These are phyloP conservation scores for Colletotrichum ledebouriae DNA, from an alignment of 2,329 filamentous ascomycete genomes.

Conservation along the genomic window DNA sequence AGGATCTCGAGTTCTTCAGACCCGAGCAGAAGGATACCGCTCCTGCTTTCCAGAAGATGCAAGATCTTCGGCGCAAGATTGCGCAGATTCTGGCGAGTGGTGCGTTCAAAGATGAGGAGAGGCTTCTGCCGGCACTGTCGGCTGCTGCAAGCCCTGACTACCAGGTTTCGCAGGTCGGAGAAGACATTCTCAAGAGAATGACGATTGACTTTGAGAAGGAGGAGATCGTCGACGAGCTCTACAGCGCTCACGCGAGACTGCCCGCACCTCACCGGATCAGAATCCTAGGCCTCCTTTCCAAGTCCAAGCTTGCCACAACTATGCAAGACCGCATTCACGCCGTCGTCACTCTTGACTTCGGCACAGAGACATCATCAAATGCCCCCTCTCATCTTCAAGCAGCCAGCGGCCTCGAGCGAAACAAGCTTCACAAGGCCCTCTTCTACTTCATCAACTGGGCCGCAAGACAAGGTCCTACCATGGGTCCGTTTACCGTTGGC, in stretches of 20 bases:
- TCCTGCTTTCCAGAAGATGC: conserved; percentile 53
- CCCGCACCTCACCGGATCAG: conserved; percentile 82
- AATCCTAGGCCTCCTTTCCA: conserved; percentile 81
- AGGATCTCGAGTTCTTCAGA: conserved; percentile 78
- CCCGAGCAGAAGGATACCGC: conserved; percentile 64
- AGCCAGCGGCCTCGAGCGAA: conserved; percentile 76
- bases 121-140: conserved; percentile 86
- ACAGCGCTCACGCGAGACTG: conserved; percentile 79
- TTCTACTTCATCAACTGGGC: conserved; percentile 92
- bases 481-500: conserved; percentile 74
- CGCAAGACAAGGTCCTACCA: conserved; percentile 76
- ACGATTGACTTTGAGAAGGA: conserved; percentile 80
- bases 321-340: conserved; percentile 77
- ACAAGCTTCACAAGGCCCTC: conserved; percentile 84
- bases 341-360: conserved; percentile 76
- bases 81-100: conserved; percentile 84
- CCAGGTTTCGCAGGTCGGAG: conserved; percentile 84
- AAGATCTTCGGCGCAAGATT: conserved; percentile 67
- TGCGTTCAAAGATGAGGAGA: conserved; percentile 85
- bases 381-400: conserved; percentile 48
- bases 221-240: conserved; percentile 74
- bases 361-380: conserved; percentile 31
- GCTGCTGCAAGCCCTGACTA: conserved; percentile 87
- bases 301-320: conserved; percentile 79
- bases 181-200: conserved; percentile 88